Conservation (phyloP, 1,284 basidiomycete genomes). For the Moesziomyces aphidis region DNA sequence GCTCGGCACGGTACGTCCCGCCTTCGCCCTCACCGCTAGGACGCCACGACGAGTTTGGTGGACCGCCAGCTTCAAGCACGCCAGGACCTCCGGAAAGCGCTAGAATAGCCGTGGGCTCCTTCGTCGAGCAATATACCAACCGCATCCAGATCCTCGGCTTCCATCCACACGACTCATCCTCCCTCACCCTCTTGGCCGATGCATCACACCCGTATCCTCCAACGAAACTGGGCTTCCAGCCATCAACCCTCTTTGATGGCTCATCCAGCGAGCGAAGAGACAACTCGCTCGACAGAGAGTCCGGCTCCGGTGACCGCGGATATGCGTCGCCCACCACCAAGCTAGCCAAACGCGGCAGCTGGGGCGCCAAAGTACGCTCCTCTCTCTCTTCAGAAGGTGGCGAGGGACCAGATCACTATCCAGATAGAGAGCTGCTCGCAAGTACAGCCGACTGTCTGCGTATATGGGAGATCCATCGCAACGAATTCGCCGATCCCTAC, state of each 20-base stretch:
- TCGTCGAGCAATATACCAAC: constrained; percentile 65
- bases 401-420: constrained; percentile 48
- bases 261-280: constrained; percentile 40
- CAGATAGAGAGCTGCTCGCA: constrained; percentile 64
- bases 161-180: constrained; percentile 33
- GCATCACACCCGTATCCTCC: constrained; percentile 66
- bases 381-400: constrained; percentile 16
- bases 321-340: constrained; percentile 54
- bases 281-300: constrained; percentile 34
- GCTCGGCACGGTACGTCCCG: constrained; percentile 40
- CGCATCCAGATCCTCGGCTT: constrained; percentile 65
- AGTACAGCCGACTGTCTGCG: constrained; percentile 66
- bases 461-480: constrained; percentile 64
- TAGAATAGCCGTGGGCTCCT: constrained; percentile 63
- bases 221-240: constrained; percentile 65
- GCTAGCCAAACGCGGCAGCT: constrained; percentile 50
- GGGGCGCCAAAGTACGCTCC: constrained; percentile 44
- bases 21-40: constrained; percentile 48
- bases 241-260: constrained; percentile 52
- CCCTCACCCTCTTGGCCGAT: constrained; percentile 58
- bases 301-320: constrained; percentile 31
- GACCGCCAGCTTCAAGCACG: constrained; percentile 21
- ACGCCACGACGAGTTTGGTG: constrained; percentile 33
- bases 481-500: constrained; percentile 49
- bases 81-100: constrained; percentile 50